phyloP scores from a whole-genome alignment of 2,329 filamentous ascomycete genomes.

The Fusarium ambrosium region DNA sequence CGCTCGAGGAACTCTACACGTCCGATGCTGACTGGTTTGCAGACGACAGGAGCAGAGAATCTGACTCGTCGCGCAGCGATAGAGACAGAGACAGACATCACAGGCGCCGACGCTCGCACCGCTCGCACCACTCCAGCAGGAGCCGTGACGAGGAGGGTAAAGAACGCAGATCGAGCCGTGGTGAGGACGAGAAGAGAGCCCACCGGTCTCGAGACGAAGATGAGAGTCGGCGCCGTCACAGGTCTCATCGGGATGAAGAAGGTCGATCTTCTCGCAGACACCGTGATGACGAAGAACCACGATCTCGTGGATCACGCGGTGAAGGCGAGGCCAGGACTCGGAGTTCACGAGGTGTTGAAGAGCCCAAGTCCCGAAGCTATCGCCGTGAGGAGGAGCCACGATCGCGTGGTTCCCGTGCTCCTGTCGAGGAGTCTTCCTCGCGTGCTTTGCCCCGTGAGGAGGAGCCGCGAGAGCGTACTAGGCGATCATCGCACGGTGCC shows the following conservation, averaged over 20 bases:
- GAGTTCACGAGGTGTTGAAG: slow-evolving; percentile 29
- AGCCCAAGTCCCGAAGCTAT: slow-evolving; percentile 28
- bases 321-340: slow-evolving; percentile 33
- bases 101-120: slow-evolving; percentile 58
- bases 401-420: slow-evolving; percentile 25
- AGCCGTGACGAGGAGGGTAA: slow-evolving; percentile 51
- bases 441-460: slow-evolving; percentile 34
- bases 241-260: slow-evolving; percentile 39
- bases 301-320: slow-evolving; percentile 27
- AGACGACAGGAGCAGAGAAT: slow-evolving; percentile 63
- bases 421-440: slow-evolving; percentile 28
- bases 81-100: slow-evolving; percentile 57
- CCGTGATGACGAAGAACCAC: slow-evolving; percentile 37
- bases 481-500: slow-evolving; percentile 42
- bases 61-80: slow-evolving; percentile 53
- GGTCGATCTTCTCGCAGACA: slow-evolving; percentile 34
- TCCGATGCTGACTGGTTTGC: slow-evolving; percentile 69
- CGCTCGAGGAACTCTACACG: slow-evolving; percentile 57
- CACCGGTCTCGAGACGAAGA: slow-evolving; percentile 38
- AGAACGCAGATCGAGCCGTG: slow-evolving; percentile 42
- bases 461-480: slow-evolving; percentile 36
- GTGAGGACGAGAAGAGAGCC: slow-evolving; percentile 44
- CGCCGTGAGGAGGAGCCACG: slow-evolving; percentile 40
- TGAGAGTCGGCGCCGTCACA: slow-evolving; percentile 48
- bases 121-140: slow-evolving; percentile 49